A percentile compares a stretch with the other conserved stretches of the same genome.
These are phyloP conservation scores for Penicillium sclerotigenum DNA, from an alignment of 2,329 filamentous ascomycete genomes.

Conservation along the genomic window DNA sequence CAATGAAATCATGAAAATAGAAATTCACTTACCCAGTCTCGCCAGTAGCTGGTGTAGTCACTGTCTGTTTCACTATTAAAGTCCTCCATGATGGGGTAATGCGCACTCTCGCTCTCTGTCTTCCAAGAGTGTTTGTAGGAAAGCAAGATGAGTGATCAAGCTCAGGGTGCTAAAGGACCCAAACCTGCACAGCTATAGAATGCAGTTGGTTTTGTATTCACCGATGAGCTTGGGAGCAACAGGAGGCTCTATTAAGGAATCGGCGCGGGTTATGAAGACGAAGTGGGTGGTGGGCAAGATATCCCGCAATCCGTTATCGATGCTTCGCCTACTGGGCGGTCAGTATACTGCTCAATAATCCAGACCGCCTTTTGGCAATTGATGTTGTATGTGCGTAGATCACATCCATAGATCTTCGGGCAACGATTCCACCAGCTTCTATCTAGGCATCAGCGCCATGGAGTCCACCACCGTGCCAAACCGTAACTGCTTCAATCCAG, in stretches of 20 bases:
- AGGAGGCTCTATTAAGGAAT: neutral
- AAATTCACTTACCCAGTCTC: conserved; percentile 81
- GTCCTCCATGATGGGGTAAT: conserved; percentile 71
- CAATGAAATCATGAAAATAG: conserved; percentile 4
- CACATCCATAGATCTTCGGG: too few species aligned
- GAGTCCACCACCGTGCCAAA: too few species aligned
- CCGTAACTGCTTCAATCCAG: too few species aligned
- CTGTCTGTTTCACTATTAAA: conserved; percentile 97
- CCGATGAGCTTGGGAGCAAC: neutral
- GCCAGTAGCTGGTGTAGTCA: conserved; percentile 99
- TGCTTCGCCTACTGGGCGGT: conserved; percentile 7
- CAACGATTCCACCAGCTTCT: too few species aligned
- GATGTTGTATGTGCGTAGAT: too few species aligned
- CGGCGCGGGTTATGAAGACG: neutral
- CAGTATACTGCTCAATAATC: neutral
- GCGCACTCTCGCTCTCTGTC: neutral
- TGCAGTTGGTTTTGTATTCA: neutral
- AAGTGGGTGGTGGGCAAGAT: neutral
- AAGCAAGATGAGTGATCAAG: conserved; percentile 19
- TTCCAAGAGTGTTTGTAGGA: conserved; percentile 12
- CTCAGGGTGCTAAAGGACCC: conserved; percentile 16
- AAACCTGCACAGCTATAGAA: conserved; percentile 3
- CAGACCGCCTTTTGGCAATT: conserved; percentile 2
- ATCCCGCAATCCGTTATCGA: conserved; percentile 9
- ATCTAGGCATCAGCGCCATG: too few species aligned